Conservation (phyloP, 2,329 filamentous ascomycete genomes). For the Fusarium irregulare region DNA sequence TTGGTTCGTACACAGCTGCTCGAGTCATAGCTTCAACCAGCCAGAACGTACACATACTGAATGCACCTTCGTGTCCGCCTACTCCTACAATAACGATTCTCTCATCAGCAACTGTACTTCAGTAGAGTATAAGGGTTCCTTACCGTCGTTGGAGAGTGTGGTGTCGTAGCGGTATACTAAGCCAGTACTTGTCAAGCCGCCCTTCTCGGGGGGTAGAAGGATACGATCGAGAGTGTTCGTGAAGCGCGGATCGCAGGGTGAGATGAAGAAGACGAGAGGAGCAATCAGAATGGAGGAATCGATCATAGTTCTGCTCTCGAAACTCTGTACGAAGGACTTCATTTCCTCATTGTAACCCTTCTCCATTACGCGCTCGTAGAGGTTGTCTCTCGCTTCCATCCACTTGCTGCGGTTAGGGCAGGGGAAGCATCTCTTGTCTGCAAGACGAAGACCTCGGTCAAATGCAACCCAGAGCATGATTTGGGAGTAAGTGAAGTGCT, state of each 20-base stretch:
- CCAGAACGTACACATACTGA: constrained; percentile 87
- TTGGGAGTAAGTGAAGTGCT: constrained; percentile 85
- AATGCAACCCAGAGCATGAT: constrained; percentile 87
- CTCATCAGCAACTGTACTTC: constrained; percentile 8
- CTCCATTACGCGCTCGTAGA: constrained; percentile 84
- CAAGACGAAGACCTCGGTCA: constrained; percentile 77
- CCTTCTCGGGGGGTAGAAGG: constrained; percentile 77
- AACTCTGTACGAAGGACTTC: constrained; percentile 79
- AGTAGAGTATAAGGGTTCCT: constrained; percentile 25
- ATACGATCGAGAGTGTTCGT: constrained; percentile 78
- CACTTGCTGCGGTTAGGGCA: constrained; percentile 76
- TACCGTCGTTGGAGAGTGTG: constrained; percentile 75
- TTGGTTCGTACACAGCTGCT: constrained; percentile 72
- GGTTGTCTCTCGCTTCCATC: constrained; percentile 72
- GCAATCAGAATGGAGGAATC: constrained; percentile 82
- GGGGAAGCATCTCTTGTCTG: constrained; percentile 80
- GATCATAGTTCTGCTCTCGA: constrained; percentile 75
- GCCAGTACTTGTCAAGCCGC: constrained; percentile 78
- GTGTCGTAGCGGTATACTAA: constrained; percentile 82
- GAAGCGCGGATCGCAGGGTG: constrained; percentile 81
- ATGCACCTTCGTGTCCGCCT: constrained; percentile 79
- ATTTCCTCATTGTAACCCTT: constrained; percentile 78
- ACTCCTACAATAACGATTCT: constrained; percentile 63
- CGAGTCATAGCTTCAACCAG: constrained; percentile 81
- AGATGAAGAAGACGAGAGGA: constrained; percentile 82